phyloP scores from a whole-genome alignment of 2,329 filamentous ascomycete species.

The Exophiala phaeomuriformis region DNA sequence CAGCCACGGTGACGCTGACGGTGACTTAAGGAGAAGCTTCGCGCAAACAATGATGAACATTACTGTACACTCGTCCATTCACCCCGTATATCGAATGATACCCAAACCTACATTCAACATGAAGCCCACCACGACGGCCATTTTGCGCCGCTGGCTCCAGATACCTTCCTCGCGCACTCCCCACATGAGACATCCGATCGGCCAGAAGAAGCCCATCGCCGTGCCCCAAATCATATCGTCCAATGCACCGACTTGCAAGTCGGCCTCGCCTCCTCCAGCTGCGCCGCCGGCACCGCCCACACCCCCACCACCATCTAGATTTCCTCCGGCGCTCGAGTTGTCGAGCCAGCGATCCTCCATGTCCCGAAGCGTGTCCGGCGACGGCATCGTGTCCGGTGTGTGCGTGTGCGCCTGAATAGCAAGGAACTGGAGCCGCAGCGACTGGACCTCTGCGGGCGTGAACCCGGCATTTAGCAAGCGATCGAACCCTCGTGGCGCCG shows the following conservation, averaged over 20 bases:
- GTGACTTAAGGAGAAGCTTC: neutral
- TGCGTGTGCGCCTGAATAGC: conserved; percentile 74
- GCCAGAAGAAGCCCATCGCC: conserved; percentile 91
- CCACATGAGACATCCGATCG: conserved; percentile 78
- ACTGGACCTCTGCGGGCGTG: conserved; percentile 71
- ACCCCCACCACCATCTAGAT: conserved; percentile 36
- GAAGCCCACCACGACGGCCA: conserved; percentile 80
- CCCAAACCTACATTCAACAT: conserved; percentile 72
- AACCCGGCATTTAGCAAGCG: conserved; percentile 75
- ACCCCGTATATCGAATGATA: conserved; percentile 53
- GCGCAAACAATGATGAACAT: too few species aligned
- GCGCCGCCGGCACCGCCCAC: conserved; percentile 34
- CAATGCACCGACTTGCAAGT: conserved; percentile 52
- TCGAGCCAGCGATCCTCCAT: conserved; percentile 93
- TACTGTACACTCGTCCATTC: neutral
- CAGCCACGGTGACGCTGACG: too few species aligned
- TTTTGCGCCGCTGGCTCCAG: conserved; percentile 73
- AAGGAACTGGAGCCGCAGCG: conserved; percentile 79
- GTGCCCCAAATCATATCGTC: conserved; percentile 86
- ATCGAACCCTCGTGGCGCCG: conserved; percentile 74
- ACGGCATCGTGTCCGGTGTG: conserved; percentile 84
- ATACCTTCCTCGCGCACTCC: conserved; percentile 78
- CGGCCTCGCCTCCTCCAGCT: conserved; percentile 31
- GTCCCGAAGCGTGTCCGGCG: conserved; percentile 62
- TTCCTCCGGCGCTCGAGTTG: conserved; percentile 42